Percentiles rank a stretch among this genome's conserved stretches.
These are phyloP conservation scores for Microcos paniculata DNA, from an alignment of 345 rosid species.

Conservation along the genomic window DNA sequence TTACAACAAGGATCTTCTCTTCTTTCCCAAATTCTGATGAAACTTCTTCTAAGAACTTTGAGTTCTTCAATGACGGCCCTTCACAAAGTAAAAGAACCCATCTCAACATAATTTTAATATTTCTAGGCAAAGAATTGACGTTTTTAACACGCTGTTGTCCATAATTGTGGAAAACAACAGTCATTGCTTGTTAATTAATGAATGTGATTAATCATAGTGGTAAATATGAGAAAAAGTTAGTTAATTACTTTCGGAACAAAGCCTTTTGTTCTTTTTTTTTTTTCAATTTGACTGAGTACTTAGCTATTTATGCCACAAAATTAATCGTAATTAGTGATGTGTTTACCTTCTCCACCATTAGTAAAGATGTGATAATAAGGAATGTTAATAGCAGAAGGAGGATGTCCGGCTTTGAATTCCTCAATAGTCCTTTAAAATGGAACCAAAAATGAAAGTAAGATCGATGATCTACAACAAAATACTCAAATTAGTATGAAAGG, in stretches of 20 bases:
- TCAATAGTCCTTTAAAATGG: not conserved
- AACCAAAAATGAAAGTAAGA: not conserved
- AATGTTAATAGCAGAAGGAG: not conserved
- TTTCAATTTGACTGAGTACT: not conserved
- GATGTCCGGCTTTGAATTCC: constrained; percentile 6
- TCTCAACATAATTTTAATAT: not conserved
- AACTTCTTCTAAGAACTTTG: constrained; percentile 5
- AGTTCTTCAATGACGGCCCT: not conserved
- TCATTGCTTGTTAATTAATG: no score
- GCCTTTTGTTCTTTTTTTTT: not conserved
- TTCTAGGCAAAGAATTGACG: not conserved
- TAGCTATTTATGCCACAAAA: not conserved
- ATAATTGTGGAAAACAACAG: no score
- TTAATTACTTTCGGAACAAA: not conserved
- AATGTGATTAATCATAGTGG: no score
- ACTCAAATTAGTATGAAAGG: not conserved
- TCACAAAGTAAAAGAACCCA: not conserved
- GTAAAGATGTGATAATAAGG: not conserved
- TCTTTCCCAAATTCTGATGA: constrained; percentile 1
- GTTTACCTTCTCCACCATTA: not conserved
- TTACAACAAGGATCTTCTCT: not conserved
- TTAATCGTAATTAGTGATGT: not conserved
- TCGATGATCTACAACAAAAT: not conserved
- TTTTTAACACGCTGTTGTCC: not conserved
- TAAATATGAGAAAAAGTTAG: no score